Evolutionary conservation across 768 basidiomycete species (phyloP), one percentile per base, ranked within the genome.

Genomic region (Pulveroboletus frians): DNA sequence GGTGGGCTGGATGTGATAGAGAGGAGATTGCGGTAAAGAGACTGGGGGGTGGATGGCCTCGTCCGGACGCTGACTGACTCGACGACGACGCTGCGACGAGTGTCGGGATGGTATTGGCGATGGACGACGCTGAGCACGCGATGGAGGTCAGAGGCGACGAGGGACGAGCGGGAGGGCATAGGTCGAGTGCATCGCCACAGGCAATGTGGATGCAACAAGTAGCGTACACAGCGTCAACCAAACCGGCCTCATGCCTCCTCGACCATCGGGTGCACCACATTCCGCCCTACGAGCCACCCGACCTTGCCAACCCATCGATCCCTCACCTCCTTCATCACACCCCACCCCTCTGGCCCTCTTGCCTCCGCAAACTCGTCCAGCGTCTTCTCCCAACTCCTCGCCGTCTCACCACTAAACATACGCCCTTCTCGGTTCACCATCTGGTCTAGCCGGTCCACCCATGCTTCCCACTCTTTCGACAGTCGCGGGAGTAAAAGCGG

Each of bases 381-480:
- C 8, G 72, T 76, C 36, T 78, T 74, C 58, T 83, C 83, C 89
- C 89, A 92, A 5, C 68, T 70, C 54, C 73, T 68, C 36, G 84
- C 87, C 9, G 76, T 78, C 52, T 90, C 88, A 31, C 72, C 75
- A 3, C 86, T 81, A 63, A 90, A 90, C 88, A 92, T 88, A 5
- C 86, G 81, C 5, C 80, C 86, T 52, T 84, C 74, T 13, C 68
- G 72, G 60, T 92, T 92, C 5, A 88, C 85, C 14, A 79, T 68
- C 9, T 77, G 71, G 56, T 90, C 86, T 27, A 92, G 75, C 40
- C 75, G 75, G 34, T 79, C 73, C 17, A 89, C 72, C 89, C 89
- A 92, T 13, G 80, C 81, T 43, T 71, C 76, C 89, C 90, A 92
- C 63, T 92, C 89, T 44, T 83, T 75, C 8, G 73, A 58, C 23